These are phyloP conservation scores for Starmerella floricola DNA, from an alignment of 805 yeast species.

Conservation along the genomic window DNA sequence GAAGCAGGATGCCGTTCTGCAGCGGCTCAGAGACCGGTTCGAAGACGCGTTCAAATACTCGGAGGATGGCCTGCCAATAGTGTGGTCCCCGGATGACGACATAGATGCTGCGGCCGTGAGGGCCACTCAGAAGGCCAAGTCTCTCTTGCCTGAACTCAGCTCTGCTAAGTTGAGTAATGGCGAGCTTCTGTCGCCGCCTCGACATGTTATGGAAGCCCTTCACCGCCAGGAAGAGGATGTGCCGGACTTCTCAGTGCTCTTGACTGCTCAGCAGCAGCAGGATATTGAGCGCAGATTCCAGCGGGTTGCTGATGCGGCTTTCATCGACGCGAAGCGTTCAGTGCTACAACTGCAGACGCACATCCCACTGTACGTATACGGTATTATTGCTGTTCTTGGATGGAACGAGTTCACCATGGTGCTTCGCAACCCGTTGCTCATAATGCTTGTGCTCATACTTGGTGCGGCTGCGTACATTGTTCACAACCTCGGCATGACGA, in stretches of 20 bases:
- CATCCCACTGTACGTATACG: constrained; percentile 74
- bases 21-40: constrained; percentile 62
- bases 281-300: constrained; percentile 49
- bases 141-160: constrained; percentile 47
- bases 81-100: constrained; percentile 66
- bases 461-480: constrained; percentile 55
- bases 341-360: constrained; percentile 63
- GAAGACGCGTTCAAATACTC: constrained; percentile 78
- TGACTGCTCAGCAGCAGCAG: constrained; percentile 46
- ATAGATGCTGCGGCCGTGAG: constrained; percentile 51
- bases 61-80: constrained; percentile 63
- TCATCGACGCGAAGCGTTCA: constrained; percentile 79
- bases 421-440: constrained; percentile 71
- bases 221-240: constrained; percentile 32
- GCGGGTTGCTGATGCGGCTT: constrained; percentile 65
- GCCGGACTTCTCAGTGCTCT: constrained; percentile 36
- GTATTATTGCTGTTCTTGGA: constrained; percentile 62
- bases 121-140: constrained; percentile 48
- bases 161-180: constrained; percentile 38
- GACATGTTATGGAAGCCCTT: constrained; percentile 44
- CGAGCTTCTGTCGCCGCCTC: constrained; percentile 29
- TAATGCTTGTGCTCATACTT: constrained; percentile 42
- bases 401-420: constrained; percentile 94
- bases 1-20: constrained; percentile 52
- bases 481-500: constrained; percentile 58